Evolutionary conservation across 228 moss, liverwort and hornwort genomes (phyloP), one percentile per base, ranked within the genome.

Genomic region (Sphagnum fallax): DNA sequence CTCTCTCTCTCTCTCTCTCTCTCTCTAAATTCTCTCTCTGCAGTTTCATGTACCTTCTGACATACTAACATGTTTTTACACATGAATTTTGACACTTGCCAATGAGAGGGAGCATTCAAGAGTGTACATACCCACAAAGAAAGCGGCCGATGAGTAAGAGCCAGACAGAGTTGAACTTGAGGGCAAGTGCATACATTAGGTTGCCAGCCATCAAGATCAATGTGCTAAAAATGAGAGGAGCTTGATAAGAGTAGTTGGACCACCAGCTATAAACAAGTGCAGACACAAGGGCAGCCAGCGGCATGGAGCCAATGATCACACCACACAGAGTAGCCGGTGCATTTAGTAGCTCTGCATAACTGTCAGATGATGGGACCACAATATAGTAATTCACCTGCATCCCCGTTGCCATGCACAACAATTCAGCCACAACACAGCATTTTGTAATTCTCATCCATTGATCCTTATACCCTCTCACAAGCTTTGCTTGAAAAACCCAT

Each of bases 271-370:
- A 87, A 13, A 87, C 78, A 63, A 87, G 80, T 47, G 87, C 73
- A 59, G 87, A 87, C 4, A 76, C 16, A 62, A 87, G 76, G 68
- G 87, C 87, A 8, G 87, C 78, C 51, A 87, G 73, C 5, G 87
- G 87, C 87, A 87, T 87, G 61, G 87, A 87, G 13, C 87, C 87
- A 18, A 87, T 87, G 62, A 87, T 87, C 18, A 87, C 87, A 48
- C 87, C 87, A 70, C 87, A 87, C 72, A 87, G 66, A 47, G 83
- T 87, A 47, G 87, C 78, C 51, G 87, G 87, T 18, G 81, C 87
- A 50, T 81, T 67, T 52, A 87, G 70, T 61, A 76, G 62, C 72
- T 83, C 71, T 0, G 87, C 87, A 71, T 87, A 87, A 68, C 83
- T 80, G 64, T 87, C 87, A 47, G 87, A 87, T 52, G 87, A 87